Base-by-base conservation (phyloP, 495 filamentous ascomycete species). In the Xylaria longipes region DNA sequence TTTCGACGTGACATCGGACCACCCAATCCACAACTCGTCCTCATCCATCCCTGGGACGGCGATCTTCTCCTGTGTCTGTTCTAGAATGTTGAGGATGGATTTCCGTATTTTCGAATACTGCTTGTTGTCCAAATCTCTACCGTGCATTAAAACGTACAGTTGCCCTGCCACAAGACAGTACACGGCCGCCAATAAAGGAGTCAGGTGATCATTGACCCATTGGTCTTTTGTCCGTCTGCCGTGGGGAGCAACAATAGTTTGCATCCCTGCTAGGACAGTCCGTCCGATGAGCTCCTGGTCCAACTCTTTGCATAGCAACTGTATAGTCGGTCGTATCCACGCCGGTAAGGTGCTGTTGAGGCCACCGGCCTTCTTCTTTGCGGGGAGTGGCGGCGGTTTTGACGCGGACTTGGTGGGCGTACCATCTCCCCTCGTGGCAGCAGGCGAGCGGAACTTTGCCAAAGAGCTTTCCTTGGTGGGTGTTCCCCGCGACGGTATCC, bases 321-420 rank as follows among this genome's bases (percentile, higher is more conserved):
- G 87, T 37, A 93, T 87, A 4, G 86, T 85, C 11, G 89, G 87
- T 81, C 90, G 89, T 25, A 90, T 82, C 92, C 91, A 94, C 22
- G 81, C 80, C 0, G 91, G 92, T 25, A 91, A 80, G 66, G 87
- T 83, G 43, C 73, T 75, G 29, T 65, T 65, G 6, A 39, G 39
- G 5, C 77, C 76, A 5, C 73, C 75, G 1, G 75, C 72, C 37
- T 77, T 77, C 65, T 64, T 79, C 60, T 78, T 79, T 1, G 64
- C 62, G 7, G 71, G 71, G 31, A 75, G 39, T 12, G 71, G 65
- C 14, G 72, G 74, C 5, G 73, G 74, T 41, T 75, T 79, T 22
- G 63, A 61, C 35, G 76, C 41, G 43, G 76, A 78, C 22, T 74
- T 76, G 4, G 72, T 75, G 0, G 71, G 75, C 0, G 73, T 75